phyloP scores from a whole-genome alignment of 352 stramenopile species.

The Nothophytophthora sp. region DNA sequence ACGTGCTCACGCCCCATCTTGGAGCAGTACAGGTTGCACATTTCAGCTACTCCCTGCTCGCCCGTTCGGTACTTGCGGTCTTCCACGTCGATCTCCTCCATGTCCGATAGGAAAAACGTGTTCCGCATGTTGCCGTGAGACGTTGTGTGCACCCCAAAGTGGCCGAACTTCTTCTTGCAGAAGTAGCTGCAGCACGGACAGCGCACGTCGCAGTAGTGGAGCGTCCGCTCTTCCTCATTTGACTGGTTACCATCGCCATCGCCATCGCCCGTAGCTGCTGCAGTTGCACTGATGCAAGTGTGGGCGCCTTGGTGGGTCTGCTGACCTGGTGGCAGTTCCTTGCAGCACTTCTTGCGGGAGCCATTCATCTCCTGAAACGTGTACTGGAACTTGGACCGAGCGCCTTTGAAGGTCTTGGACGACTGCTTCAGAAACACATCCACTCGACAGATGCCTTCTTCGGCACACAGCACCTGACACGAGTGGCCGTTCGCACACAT shows the following conservation, averaged over 20 bases:
- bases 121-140: constrained; percentile 85
- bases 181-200: constrained; percentile 81
- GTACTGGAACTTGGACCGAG: constrained; percentile 64
- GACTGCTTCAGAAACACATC: constrained; percentile 74
- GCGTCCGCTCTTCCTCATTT: constrained; percentile 10
- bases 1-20: constrained; percentile 81
- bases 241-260: constrained; percentile 11
- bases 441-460: constrained; percentile 66
- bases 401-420: constrained; percentile 63
- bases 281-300: constrained; percentile 46
- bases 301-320: constrained; percentile 48
- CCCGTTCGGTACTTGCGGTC: constrained; percentile 74
- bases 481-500: constrained; percentile 60
- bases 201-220: constrained; percentile 72
- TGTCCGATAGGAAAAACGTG: constrained; percentile 66
- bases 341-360: constrained; percentile 57
- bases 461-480: constrained; percentile 54
- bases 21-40: constrained; percentile 82
- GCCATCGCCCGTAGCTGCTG: too few species aligned
- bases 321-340: constrained; percentile 37
- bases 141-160: constrained; percentile 57
- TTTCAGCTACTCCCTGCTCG: constrained; percentile 69
- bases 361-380: constrained; percentile 85
- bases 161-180: constrained; percentile 61
- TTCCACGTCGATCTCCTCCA: constrained; percentile 60